Evolutionary conservation across 345 rosid species (phyloP).

Genomic region (Conringia planisiliqua): DNA sequence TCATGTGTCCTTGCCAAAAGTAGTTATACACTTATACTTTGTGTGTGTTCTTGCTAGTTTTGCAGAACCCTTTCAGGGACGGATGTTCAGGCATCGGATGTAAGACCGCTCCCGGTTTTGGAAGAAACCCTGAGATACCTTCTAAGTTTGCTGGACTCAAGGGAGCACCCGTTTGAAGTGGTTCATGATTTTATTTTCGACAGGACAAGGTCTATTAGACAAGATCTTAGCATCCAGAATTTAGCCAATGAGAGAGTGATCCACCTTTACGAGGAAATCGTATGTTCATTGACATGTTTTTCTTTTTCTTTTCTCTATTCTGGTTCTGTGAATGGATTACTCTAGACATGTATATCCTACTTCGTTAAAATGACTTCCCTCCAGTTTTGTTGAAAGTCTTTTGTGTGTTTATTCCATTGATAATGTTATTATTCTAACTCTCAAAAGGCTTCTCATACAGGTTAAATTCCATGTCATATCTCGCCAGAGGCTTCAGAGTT

Average conservation of each 20-base stretch:
- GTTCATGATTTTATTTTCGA: conserved; percentile 93
- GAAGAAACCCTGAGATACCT: conserved; percentile 73
- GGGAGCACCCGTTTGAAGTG: conserved; percentile 65
- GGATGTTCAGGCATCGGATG: conserved; percentile 51
- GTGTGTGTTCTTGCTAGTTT: conserved; percentile 49
- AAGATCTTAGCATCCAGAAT: conserved; percentile 89
- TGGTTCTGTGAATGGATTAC: neutral
- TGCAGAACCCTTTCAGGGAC: conserved; percentile 81
- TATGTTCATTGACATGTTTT: conserved; percentile 35
- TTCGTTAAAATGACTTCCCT: neutral
- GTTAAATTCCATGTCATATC: conserved; percentile 80
- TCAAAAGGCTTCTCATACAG: conserved; percentile 36
- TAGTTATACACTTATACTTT: neutral
- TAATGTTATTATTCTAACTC: conserved; percentile 1
- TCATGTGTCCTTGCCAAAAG: neutral
- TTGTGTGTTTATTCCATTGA: conserved; percentile 1
- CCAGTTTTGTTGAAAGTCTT: neutral
- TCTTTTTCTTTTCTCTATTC: neutral
- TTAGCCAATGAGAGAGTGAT: conserved; percentile 56
- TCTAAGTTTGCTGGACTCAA: conserved; percentile 54
- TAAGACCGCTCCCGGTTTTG: conserved; percentile 72
- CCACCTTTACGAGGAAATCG: conserved; percentile 79
- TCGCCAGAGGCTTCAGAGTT: conserved; percentile 60
- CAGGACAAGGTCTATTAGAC: conserved; percentile 90
- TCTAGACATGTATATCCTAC: neutral